Evolutionary conservation across 1,284 basidiomycete species (phyloP).

Genomic region (Malassezia vespertilionis): DNA sequence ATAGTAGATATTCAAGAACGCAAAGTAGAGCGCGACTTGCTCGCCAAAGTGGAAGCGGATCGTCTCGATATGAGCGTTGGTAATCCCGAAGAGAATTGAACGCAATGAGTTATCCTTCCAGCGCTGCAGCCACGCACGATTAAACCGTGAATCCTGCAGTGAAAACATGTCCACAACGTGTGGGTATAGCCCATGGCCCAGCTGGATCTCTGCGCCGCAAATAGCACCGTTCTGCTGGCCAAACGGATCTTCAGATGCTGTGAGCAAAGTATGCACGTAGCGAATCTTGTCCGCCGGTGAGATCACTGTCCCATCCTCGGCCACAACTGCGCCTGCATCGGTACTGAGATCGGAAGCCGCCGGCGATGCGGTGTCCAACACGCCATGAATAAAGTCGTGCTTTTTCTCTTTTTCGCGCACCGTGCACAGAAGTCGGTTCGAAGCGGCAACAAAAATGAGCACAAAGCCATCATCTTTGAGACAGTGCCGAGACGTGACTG

Average conservation of each 20-base stretch:
- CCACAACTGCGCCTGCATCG: neutral
- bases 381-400: constrained; percentile 37
- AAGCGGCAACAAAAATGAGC: constrained; percentile 34
- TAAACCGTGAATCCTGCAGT: constrained; percentile 38
- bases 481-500: constrained; percentile 29
- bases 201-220: constrained; percentile 26
- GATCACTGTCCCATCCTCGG: neutral
- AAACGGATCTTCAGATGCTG: constrained; percentile 10
- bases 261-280: constrained; percentile 31
- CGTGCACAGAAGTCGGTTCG: constrained; percentile 14
- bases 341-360: too few species aligned
- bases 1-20: constrained; percentile 42
- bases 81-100: constrained; percentile 25
- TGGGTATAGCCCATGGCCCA: constrained; percentile 30
- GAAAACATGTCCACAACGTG: constrained; percentile 40
- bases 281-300: constrained; percentile 30
- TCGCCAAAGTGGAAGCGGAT: constrained; percentile 44
- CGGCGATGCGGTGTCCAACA: too few species aligned
- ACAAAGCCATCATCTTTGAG: constrained; percentile 22
- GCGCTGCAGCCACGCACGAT: constrained; percentile 33
- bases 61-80: constrained; percentile 32
- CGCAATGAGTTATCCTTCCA: constrained; percentile 28
- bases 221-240: neutral
- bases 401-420: constrained; percentile 22
- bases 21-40: constrained; percentile 45